These are phyloP conservation scores for Mortierella alpina DNA, from an alignment of 192 early-diverging fungal species.

Conservation along the genomic window DNA sequence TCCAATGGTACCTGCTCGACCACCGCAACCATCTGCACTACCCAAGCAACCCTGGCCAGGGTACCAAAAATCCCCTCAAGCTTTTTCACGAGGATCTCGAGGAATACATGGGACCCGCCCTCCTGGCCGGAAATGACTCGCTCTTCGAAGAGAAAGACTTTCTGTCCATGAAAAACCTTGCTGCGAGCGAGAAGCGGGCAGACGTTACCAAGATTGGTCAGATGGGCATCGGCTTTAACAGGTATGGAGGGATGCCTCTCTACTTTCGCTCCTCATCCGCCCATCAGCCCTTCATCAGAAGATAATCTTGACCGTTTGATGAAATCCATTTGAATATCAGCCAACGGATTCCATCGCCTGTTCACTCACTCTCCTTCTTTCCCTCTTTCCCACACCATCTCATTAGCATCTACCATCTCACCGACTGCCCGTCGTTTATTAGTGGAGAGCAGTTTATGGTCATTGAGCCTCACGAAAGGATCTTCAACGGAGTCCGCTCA, in stretches of 20 bases:
- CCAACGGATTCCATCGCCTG: too few species aligned
- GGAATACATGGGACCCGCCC: constrained; percentile 42
- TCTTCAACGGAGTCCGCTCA: neutral
- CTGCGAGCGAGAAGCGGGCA: constrained; percentile 21
- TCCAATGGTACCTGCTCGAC: constrained; percentile 50
- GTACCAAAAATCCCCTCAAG: neutral
- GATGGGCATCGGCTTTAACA: constrained; percentile 54
- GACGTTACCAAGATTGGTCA: constrained; percentile 46
- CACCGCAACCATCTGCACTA: constrained; percentile 17
- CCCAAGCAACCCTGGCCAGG: too few species aligned
- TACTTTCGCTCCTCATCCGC: neutral
- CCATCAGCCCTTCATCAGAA: neutral
- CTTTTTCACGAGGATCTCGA: constrained; percentile 21
- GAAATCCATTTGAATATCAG: too few species aligned
- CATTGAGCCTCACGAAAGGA: constrained; percentile 50
- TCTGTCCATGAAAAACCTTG: constrained; percentile 20
- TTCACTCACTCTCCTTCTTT: neutral
- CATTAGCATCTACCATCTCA: constrained; percentile 51
- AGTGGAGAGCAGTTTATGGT: constrained; percentile 39
- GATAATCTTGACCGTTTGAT: constrained; percentile 1
- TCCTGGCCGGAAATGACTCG: constrained; percentile 38
- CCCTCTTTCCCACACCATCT: neutral
- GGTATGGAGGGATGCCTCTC: constrained; percentile 1
- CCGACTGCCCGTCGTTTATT: constrained; percentile 51
- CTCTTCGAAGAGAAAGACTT: constrained; percentile 37